Conservation (phyloP, 192 early-diverging fungal genomes). For the Coemansia sp. region DNA sequence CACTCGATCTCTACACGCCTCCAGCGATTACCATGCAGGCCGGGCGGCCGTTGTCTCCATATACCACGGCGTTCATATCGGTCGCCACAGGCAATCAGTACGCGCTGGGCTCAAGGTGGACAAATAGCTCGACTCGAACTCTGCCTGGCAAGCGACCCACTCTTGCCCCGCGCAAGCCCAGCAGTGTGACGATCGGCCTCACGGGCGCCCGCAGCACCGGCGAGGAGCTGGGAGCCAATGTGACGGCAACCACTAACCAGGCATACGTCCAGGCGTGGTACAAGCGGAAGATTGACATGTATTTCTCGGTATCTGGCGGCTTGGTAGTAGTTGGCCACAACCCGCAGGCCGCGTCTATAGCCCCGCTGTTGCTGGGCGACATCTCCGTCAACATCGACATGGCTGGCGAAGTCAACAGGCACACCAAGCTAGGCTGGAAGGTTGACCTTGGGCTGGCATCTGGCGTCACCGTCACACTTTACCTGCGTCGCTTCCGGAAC, state of each 20-base stretch:
- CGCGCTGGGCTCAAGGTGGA: conserved; percentile 35
- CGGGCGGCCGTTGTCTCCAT: conserved; percentile 67
- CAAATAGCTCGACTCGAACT: conserved; percentile 18
- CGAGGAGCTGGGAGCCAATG: conserved; percentile 17
- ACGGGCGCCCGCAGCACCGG: not conserved
- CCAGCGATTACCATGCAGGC: conserved; percentile 67
- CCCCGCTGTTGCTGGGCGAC: conserved; percentile 19
- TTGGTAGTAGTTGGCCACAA: conserved; percentile 13
- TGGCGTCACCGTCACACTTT: conserved; percentile 65
- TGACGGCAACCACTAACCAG: conserved; percentile 14
- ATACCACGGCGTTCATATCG: conserved; percentile 74
- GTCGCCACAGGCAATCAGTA: conserved; percentile 72
- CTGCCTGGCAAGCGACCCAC: not conserved
- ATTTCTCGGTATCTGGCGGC: conserved; percentile 26
- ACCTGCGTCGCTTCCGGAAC: conserved; percentile 71
- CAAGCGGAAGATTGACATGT: conserved; percentile 28
- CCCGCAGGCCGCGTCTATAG: not conserved
- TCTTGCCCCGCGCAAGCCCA: conserved; percentile 10
- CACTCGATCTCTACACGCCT: conserved; percentile 63
- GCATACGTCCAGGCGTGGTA: conserved; percentile 26
- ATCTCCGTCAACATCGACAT: conserved; percentile 18
- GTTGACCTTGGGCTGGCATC: conserved; percentile 65
- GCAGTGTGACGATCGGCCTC: conserved; percentile 32
- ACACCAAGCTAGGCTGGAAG: conserved; percentile 61
- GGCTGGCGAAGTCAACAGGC: conserved; percentile 16